Evolutionary conservation across 495 filamentous ascomycete species (phyloP), one percentile per base, ranked within the genome.

Genomic region (Podospora conica): DNA sequence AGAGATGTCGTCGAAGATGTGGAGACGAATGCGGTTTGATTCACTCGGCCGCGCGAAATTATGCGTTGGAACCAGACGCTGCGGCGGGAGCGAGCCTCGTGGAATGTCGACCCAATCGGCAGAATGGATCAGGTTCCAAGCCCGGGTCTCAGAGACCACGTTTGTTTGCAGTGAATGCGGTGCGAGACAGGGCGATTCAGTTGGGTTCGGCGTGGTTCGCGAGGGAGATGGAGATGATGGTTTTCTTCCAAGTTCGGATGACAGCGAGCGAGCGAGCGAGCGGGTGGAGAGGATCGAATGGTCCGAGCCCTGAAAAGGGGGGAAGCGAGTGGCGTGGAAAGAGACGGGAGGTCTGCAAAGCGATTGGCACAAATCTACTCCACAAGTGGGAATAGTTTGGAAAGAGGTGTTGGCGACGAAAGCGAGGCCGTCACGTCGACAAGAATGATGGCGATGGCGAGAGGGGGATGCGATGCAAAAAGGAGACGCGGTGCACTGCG

Each of bases 1-100:
- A 27, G 61, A 24, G 53, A 63, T 25, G 61, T 55, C 53, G 60
- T 62, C 53, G 65, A 66, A 27, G 55, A 53, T 53, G n/a, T 27
- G 57, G 63, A 53, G 58, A 61, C 67, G 53, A 66, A 69, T 66
- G 33, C 48, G 64, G 64, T 66, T 69, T 66, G 68, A 69, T 69
- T 66, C 64, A 66, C 68, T 60, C 56, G 48, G 54, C 55, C 57
- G 33, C 25, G 20, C 31, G 27, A 23, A 64, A 66, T 69, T 69
- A 69, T 69, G 68, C 63, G 63, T 27, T 48, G 28, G 22, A 48
- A 28, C 24, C 23, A 31, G 63, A 53, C 53, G 48, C 10, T 22
- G 57, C n/a, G n/a, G n/a, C n/a, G 29, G 29, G 22, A 61, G 21
- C 62, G 54, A 64, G 20, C 18, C 10, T 33, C 55, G 54, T 58